These are phyloP conservation scores for Endotrypanum monterogeii DNA, from an alignment of 208 protist species.

Conservation along the genomic window DNA sequence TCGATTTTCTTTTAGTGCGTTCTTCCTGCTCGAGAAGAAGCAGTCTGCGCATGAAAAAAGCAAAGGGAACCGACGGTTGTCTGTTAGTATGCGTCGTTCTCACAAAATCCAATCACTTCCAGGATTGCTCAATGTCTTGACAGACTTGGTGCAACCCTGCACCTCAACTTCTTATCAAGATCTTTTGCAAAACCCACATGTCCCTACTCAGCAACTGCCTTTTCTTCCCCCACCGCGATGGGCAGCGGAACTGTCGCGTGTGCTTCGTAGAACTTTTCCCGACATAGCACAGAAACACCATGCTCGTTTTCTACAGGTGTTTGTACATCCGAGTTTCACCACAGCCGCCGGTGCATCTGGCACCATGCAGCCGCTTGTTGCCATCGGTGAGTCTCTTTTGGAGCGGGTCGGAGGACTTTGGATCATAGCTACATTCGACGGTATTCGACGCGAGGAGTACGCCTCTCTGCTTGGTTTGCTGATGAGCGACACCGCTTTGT, in stretches of 20 bases:
- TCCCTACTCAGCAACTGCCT: conserved; percentile 45
- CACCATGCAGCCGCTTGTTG: conserved; percentile 68
- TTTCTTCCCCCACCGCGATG: conserved; percentile 87
- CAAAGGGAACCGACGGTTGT: background rate
- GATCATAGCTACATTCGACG: conserved; percentile 65
- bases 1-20: background rate
- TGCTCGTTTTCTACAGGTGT: conserved; percentile 65
- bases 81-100: conserved; percentile 13
- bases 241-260: conserved; percentile 75
- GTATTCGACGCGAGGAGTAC: conserved; percentile 57
- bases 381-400: conserved; percentile 66
- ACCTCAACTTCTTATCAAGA: conserved; percentile 17
- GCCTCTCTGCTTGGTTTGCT: conserved; percentile 53
- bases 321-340: conserved; percentile 89
- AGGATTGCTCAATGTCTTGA: conserved; percentile 25
- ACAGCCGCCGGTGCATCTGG: conserved; percentile 43
- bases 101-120: background rate
- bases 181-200: conserved; percentile 39
- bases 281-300: conserved; percentile 51
- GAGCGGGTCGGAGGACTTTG: conserved; percentile 40
- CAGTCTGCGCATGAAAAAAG: background rate
- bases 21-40: background rate
- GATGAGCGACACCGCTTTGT: conserved; percentile 61
- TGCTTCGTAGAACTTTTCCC: conserved; percentile 65
- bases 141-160: conserved; percentile 13